Evolutionary conservation across 805 yeast species (phyloP), one percentile per base, ranked within the genome.

Genomic region (Saturnispora mendoncae): DNA sequence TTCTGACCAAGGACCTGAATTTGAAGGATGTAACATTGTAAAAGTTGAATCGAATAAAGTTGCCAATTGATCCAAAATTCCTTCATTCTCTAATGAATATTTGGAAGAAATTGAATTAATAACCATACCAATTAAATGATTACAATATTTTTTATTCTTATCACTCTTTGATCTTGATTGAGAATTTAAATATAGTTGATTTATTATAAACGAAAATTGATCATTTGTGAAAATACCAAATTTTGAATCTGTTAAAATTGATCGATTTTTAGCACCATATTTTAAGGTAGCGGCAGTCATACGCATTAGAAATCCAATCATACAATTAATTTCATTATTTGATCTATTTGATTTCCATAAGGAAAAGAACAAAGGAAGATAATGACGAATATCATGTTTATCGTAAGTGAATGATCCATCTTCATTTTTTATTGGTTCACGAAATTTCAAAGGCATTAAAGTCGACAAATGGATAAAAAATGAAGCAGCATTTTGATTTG

Each of bases 1-100:
- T 21, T 71, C 60, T 0, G 94, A 73, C 97, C 97, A 88, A n/a
- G 71, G 70, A 0, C 96, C 97, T n/a, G 69, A 60, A 57, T 88
- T 88, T 0, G 97, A 87, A 6, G 98, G 98, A 58, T 92, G 97
- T 3, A 78, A 79, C 60, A 80, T 84, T 15, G 95, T 84, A 46
- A 75, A 80, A 5, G 87, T 65, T 0, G 94, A 76, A 41, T 77
- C 76, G n/a, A 82, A 51, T 21, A 84, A 63, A 0, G 76, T 68
- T 18, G 66, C 64, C 4, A 88, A 52, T 37, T 70, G 65, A 14
- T 67, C 73, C 49, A 80, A 56, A 18, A 78, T 67, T 5, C 78
- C 77, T 15, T 56, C 66, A 2, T 55, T 44, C 2, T 59, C 69
- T 10, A 62, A 50, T 1, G 68, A 64, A 28, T 56, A 50, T 4